Base-by-base conservation (phyloP, 164 flowering plant genomes). In the Umbellularia californica region DNA sequence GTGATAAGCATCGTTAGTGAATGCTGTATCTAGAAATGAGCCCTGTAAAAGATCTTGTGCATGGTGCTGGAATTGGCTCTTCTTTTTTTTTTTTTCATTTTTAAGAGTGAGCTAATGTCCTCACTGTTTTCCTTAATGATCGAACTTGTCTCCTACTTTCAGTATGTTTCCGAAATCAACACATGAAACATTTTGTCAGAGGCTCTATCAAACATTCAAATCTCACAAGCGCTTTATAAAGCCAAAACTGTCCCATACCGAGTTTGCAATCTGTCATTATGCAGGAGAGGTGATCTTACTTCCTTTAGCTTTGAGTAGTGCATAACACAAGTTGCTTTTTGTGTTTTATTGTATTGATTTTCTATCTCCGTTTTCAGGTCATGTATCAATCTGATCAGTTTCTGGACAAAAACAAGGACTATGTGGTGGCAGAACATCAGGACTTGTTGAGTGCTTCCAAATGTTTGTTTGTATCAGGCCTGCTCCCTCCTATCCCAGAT, bases 81-180 rank as follows among this genome's bases (percentile, higher is more conserved):
- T 66, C 22, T 25, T 67, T 41, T 41, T 33, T 33, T 33, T 33
- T 33, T 41, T 41, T 41, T 9, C 47, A 41, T 0, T 41, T 41
- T 17, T 10, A 5, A 25, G 41, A 3, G 35, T 67, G 9, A 14
- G n/a, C 4, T 30, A 67, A 67, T 67, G 47, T 67, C 20, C 69
- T 33, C 15, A 27, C 7, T 65, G 3, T 65, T 66, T 22, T n/a
- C 35, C 35, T 30, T 30, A 17, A 6, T 67, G 22, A 20, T 64
- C 47, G 2, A 41, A 41, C 25, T 66, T 74, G 27, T 20, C n/a
- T 65, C 74, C 63, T 74, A n/a, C 74, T 77, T 81, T 70, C 95
- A 94, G 98, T 74, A 92, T 94, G 98, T 90, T 94, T 78, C 98
- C 98, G 58, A 94, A 90, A 83, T 90, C 98, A 72, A 94, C 94